Conservation (phyloP, 1,284 basidiomycete species). For the Puccinia sorghi region DNA sequence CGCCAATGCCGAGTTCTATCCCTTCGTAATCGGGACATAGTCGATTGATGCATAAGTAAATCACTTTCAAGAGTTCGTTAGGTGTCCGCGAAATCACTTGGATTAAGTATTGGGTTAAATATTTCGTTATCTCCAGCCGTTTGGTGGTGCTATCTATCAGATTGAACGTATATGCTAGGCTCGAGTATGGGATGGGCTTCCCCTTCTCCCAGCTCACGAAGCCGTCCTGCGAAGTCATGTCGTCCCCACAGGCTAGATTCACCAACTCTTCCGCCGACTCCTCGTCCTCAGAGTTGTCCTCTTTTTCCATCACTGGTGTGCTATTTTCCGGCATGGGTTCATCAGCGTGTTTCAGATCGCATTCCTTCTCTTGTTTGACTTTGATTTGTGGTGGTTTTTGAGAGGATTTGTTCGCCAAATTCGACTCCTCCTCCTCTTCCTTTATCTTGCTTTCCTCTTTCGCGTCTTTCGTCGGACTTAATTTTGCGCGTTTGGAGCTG, state of each 20-base stretch:
- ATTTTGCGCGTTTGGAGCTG: conserved; percentile 11
- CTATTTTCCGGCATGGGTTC: not conserved
- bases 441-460: not conserved
- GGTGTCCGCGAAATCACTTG: conserved; percentile 83
- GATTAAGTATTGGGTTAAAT: conserved; percentile 82
- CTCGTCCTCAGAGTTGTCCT: conserved; percentile 11
- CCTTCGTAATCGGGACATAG: conserved; percentile 94
- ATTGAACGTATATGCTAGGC: conserved; percentile 82
- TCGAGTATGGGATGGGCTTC: conserved; percentile 77
- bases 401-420: no score
- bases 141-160: conserved; percentile 95
- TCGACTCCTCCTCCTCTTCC: not conserved
- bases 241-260: conserved; percentile 7
- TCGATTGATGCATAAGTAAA: conserved; percentile 96
- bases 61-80: conserved; percentile 75
- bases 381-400: not conserved
- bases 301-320: not conserved
- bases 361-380: not conserved
- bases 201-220: conserved; percentile 40
- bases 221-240: not conserved
- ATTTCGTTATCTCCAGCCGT: conserved; percentile 85
- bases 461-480: not conserved
- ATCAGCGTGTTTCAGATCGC: not conserved
- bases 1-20: conserved; percentile 93
- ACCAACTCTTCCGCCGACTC: conserved; percentile 6